Base-by-base conservation (phyloP, 345 rosid genomes). In the Stellera chamaejasme region DNA sequence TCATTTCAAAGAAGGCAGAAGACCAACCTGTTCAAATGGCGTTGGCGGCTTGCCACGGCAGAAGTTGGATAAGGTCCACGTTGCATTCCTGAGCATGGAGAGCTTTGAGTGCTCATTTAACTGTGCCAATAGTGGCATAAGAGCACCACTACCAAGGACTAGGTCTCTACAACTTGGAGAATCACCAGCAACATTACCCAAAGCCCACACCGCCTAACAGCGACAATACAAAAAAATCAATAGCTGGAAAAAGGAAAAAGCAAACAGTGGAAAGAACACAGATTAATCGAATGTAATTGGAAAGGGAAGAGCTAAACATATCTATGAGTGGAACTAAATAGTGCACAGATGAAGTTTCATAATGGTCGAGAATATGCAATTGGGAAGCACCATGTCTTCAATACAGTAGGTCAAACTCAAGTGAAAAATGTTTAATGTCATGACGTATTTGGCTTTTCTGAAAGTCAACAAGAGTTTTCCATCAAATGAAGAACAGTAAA, bases 141-240 rank as follows among this genome's bases (percentile, higher is more conserved):
- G 76, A 57, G 88, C 93, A 48, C 88, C 88, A 63, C 55, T 60
- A 59, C 72, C 68, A 62, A 82, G 88, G 74, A 82, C 85, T 61
- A 84, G 88, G 57, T 84, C 83, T 70, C 88, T 76, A 72, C 85
- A 82, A 70, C 56, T 74, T 48, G 84, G 86, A 11, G 88, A 85
- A 67, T 85, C 88, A 50, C 88, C 88, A 50, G 88, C 93, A 69
- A 85, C 86, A 75, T 79, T 82, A 50, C 93, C 93, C 68, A 85
- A 74, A 54, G 93, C 88, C 93, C 88, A 82, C 54, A 85, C 88
- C 2, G 88, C 93, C 88, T 80, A 23, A 44, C 75, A 59, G 44
- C 10, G 10, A 36, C 28, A 48, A 39, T 14, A 19, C 11, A 48
- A 59, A 6, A 11, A 11, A 45, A 28, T 48, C 15, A 59, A 25